Evolutionary conservation across 805 yeast genomes (phyloP), one percentile per base, ranked within the genome.

Genomic region (Pichia paraexigua): DNA sequence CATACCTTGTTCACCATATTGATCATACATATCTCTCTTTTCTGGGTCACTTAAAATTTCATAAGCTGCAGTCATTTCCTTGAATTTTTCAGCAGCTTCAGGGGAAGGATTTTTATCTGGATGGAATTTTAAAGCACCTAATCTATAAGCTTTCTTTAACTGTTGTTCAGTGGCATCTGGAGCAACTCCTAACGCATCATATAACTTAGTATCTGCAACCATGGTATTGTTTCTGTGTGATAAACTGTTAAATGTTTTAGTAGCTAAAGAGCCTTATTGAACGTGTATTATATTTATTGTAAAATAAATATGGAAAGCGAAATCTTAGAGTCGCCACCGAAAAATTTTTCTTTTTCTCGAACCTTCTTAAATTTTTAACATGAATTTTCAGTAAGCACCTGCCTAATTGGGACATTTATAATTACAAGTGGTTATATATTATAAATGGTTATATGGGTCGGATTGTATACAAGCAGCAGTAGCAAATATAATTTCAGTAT

Each of bases 21-120:
- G 82, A 71, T 94, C 98, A 66, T 92, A 92, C 4, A 85, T 61
- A 39, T 84, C 87, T 74, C 98, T 87, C 75, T 91, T 94, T 65
- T 91, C 86, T 18, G 84, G 74, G 65, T 91, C 97, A 13, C 88
- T 78, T 57, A 92, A 75, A n/a, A 89, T 75, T 70, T 92, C 98
- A 67, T 92, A 77, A 8, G 97, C 97, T 54, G 80, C 80, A 5
- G 92, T 83, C 63, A 89, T 78, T 67, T 89, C 96, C 71, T 92
- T 92, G 71, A 92, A 92, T 72, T 87, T 90, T 66, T 92, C 98
- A 49, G 95, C 94, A 17, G 96, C 97, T 69, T 91, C 98, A 49
- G 86, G 90, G 18, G 84, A 76, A 52, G 89, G 82, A 63, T 82
- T 82, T 73, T 86, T 86, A 71, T 86, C 95, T 58, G 95, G 95